phyloP scores from a whole-genome alignment of 768 basidiomycete species.

The Naganishia onofrii region DNA sequence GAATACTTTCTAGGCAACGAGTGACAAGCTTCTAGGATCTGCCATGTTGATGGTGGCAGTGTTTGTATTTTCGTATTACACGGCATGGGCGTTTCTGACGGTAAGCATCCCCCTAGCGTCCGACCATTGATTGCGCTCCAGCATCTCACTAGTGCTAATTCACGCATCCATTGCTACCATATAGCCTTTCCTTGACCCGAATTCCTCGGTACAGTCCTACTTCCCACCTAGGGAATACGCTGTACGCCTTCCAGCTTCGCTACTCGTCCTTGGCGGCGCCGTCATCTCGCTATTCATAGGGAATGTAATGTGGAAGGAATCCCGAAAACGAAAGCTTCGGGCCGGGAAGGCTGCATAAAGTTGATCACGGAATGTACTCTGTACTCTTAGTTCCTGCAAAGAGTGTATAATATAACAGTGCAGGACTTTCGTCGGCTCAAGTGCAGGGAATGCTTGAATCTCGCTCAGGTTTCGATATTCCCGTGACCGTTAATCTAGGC shows the following conservation, averaged over 20 bases:
- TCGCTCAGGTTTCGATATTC: neutral
- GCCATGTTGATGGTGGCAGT: conserved; percentile 74
- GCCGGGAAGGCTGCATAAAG: conserved; percentile 36
- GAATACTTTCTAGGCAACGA: conserved; percentile 59
- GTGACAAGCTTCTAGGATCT: conserved; percentile 77
- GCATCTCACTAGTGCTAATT: too few relatives aligned
- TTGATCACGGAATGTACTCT: neutral
- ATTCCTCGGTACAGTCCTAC: conserved; percentile 69
- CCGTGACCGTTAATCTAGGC: neutral
- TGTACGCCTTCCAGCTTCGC: conserved; percentile 74
- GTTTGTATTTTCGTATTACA: conserved; percentile 81
- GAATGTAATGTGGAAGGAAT: conserved; percentile 70
- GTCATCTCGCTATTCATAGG: conserved; percentile 79
- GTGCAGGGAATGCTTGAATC: neutral
- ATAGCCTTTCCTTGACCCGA: conserved; percentile 73
- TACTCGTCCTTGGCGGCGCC: conserved; percentile 76
- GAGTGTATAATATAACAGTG: neutral
- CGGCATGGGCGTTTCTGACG: conserved; percentile 82
- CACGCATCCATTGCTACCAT: conserved; percentile 48
- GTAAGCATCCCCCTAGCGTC: conserved; percentile 58
- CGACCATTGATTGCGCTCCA: too few relatives aligned
- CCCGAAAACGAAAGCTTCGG: conserved; percentile 64
- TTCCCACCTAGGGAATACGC: conserved; percentile 94
- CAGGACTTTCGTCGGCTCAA: neutral
- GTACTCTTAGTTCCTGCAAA: neutral